Base-by-base conservation (phyloP, 2,329 filamentous ascomycete species). In the Bimuria novae-zelandiae region DNA sequence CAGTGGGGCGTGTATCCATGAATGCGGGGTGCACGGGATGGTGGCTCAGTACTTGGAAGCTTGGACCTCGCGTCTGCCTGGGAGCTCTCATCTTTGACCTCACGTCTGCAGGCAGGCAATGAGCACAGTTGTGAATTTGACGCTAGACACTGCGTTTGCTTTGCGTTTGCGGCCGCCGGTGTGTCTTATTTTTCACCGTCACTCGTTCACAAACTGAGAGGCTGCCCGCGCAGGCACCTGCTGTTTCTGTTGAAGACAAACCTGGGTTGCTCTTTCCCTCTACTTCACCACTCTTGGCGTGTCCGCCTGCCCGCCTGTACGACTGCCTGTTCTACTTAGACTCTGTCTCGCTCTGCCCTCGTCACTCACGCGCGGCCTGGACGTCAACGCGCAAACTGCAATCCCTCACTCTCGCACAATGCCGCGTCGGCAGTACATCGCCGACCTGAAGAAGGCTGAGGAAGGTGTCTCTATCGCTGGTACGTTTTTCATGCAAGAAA, bases 381-480 rank as follows among this genome's bases (percentile, higher is more conserved):
- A 46, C 43, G 11, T 11, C 21, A n/a, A 36, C 30, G 12, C 30
- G 17, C 33, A 30, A 21, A 7, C 23, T 3, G 19, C 16, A 32
- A 4, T 21, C 14, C 10, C n/a, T 36, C 12, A 21, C 11, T 25
- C 12, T 29, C 43, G 35, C 43, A 35, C 60, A 72, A 92, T 92
- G 89, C 82, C 85, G 58, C 81, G 86, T 53, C 83, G 81, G 63
- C 80, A 82, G 30, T 92, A 89, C 70, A 78, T 85, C 42, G 75
- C 78, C 45, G 88, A 92, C 67, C 75, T 79, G 64, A 76, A 69
- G 23, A 72, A 75, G 37, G 78, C 73, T 7, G 74, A 71, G 6
- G 55, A 64, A 12, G 63, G 67, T 35, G 65, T 73, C 17, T 63
- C 63, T 2, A 75, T 84, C 41, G 57, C 75, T 1, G 74, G 47